Percentiles rank a stretch among this genome's conserved stretches.
Evolutionary conservation across 306 rosid genomes (phyloP).

Genomic region (Lagenaria siceraria): DNA sequence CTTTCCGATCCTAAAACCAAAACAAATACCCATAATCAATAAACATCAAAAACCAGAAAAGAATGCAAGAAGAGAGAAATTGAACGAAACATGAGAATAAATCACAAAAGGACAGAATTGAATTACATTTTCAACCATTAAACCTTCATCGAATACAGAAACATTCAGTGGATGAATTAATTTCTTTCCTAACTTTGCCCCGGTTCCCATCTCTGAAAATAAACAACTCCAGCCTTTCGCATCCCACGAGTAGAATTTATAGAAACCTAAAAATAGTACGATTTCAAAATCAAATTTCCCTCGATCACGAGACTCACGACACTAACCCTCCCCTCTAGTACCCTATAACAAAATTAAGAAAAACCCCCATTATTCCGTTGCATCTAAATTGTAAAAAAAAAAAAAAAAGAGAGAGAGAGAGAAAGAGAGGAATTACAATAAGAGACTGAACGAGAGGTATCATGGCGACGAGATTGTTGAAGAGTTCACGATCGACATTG

Average conservation of each 20-base stretch:
- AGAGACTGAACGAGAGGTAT: constrained; percentile 89
- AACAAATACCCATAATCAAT: constrained; percentile 2
- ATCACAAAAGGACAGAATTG: not conserved
- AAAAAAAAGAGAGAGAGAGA: no score
- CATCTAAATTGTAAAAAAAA: not conserved
- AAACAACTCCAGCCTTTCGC: not conserved
- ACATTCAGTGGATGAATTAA: not conserved
- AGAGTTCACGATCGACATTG: constrained; percentile 72
- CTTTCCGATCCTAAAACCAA: constrained; percentile 66
- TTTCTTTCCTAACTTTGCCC: not conserved
- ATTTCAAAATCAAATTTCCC: not conserved
- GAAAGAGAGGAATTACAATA: constrained; percentile 31
- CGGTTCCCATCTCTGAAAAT: constrained; percentile 2
- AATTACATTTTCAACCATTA: not conserved
- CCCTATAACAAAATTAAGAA: not conserved
- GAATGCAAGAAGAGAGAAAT: not conserved
- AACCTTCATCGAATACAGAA: not conserved
- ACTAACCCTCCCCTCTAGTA: not conserved
- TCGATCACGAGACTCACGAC: not conserved
- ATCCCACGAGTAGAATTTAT: not conserved
- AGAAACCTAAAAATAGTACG: not conserved
- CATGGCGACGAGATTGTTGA: constrained; percentile 75
- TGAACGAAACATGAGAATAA: not conserved
- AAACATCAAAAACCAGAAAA: not conserved
- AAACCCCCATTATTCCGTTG: not conserved